These are phyloP conservation scores for Symbiodinium pilosum DNA, from an alignment of 73 alveolate species.

Conservation along the genomic window DNA sequence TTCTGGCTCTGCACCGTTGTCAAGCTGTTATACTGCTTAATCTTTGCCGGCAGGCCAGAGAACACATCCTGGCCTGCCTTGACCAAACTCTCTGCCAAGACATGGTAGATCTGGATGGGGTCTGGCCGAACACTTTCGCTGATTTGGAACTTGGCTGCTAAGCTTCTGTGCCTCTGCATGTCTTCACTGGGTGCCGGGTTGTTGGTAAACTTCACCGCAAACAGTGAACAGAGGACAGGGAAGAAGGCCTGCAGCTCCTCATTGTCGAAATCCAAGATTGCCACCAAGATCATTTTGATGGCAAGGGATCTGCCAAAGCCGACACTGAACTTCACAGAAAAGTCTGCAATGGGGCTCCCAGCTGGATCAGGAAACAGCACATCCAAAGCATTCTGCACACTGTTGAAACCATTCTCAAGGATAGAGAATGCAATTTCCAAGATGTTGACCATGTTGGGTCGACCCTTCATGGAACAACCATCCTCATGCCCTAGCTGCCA, in stretches of 20 bases:
- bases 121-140: neutral
- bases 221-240: neutral
- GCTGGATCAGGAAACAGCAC: neutral
- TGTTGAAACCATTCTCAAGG: neutral
- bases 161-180: neutral
- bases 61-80: neutral
- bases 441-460: neutral
- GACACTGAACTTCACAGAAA: neutral
- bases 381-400: neutral
- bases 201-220: neutral
- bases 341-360: neutral
- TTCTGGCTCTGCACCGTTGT: neutral
- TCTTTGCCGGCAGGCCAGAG: neutral
- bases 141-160: neutral
- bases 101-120: neutral
- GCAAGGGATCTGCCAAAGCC: neutral
- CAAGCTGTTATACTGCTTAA: neutral
- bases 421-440: neutral
- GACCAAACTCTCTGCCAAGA: neutral
- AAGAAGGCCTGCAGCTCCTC: neutral
- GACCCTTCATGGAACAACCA: neutral
- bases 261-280: neutral
- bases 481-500: neutral
- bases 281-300: neutral
- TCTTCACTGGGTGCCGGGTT: neutral